phyloP scores from a whole-genome alignment of 495 filamentous ascomycete genomes.

The Apiosordaria backusii region DNA sequence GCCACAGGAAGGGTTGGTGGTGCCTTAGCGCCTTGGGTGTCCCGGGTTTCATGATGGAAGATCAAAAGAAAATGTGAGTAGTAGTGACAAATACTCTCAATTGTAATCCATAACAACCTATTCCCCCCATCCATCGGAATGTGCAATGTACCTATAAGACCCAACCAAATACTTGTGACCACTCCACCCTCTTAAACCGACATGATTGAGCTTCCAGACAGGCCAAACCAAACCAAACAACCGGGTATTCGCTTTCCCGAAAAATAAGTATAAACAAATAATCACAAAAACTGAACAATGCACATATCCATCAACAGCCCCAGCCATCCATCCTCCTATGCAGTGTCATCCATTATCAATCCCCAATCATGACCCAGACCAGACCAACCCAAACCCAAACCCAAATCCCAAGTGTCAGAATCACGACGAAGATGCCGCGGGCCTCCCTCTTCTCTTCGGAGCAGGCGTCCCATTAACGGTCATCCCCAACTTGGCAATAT shows the following conservation, averaged over 20 bases:
- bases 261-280: neutral
- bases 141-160: neutral
- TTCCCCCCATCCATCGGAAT: neutral
- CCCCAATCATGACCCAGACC: neutral
- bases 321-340: neutral
- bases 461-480: slow-evolving; percentile 36
- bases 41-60: no score
- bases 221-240: neutral
- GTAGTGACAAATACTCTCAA: neutral
- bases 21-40: no score
- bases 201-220: neutral
- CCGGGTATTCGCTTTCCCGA: neutral
- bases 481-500: slow-evolving; percentile 28
- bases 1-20: no score
- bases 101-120: neutral
- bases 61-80: no score
- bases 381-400: neutral
- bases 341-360: neutral
- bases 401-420: neutral
- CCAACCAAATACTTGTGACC: no score
- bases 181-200: neutral
- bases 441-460: slow-evolving; percentile 29
- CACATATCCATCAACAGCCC: neutral
- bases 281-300: neutral
- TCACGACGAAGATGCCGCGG: slow-evolving; percentile 4